Conservation (phyloP, 2,329 filamentous ascomycete species). For the Aciculosporium take region DNA sequence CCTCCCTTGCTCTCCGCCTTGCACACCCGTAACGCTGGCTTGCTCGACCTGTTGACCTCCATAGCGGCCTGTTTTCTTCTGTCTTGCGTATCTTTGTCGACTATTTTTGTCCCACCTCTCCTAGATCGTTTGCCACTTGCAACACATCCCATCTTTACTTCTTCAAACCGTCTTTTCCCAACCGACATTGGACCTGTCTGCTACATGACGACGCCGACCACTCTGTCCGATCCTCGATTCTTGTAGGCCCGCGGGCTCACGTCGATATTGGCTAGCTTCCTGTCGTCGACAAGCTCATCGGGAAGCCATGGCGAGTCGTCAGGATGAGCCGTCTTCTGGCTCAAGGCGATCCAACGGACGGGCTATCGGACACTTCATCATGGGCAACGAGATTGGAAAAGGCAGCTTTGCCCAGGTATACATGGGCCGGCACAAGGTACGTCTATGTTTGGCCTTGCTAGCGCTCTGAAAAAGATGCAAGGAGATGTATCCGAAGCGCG, state of each 20-base stretch:
- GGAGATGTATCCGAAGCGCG: too few relatives aligned
- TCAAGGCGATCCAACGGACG: conserved; percentile 21
- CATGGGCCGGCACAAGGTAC: conserved; percentile 67
- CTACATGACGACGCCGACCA: conserved; percentile 27
- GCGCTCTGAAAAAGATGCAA: too few relatives aligned
- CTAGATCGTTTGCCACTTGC: background rate
- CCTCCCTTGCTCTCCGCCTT: background rate
- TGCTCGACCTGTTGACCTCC: conserved; percentile 8
- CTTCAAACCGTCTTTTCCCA: background rate
- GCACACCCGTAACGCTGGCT: conserved; percentile 10
- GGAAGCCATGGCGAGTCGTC: conserved; percentile 26
- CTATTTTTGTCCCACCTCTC: conserved; percentile 1
- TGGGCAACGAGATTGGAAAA: conserved; percentile 84
- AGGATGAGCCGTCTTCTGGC: conserved; percentile 22
- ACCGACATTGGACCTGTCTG: conserved; percentile 14
- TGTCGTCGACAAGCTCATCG: conserved; percentile 18
- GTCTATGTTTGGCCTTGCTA: too few relatives aligned
- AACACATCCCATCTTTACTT: too few relatives aligned
- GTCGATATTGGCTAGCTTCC: conserved; percentile 18
- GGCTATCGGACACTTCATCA: conserved; percentile 59
- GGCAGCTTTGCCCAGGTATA: conserved; percentile 97
- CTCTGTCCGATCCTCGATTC: conserved; percentile 21
- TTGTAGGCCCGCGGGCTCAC: conserved; percentile 23
- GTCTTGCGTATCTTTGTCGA: conserved; percentile 4
- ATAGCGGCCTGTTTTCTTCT: conserved; percentile 7